A percentile compares a stretch with the other conserved stretches of the same genome.
Evolutionary conservation across 2,329 filamentous ascomycete species (phyloP).

Genomic region (Anthostomella pinea): DNA sequence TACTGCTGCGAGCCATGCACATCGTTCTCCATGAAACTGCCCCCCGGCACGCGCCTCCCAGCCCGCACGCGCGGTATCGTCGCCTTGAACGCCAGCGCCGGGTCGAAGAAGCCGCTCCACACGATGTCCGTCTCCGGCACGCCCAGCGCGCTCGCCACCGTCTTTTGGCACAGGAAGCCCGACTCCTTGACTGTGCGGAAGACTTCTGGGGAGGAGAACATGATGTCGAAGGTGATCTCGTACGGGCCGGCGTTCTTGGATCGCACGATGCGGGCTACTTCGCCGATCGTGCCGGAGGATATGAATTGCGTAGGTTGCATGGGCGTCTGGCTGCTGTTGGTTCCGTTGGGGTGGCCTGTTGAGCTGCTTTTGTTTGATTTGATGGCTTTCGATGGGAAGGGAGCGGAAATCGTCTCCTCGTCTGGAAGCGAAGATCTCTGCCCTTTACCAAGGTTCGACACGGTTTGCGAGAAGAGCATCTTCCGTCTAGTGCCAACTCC

Average conservation of each 20-base stretch:
- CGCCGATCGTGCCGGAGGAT: slow-evolving; percentile 18
- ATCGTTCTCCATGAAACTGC: slow-evolving; percentile 32
- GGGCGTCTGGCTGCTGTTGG: too few relatives aligned
- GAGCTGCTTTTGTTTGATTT: neutral
- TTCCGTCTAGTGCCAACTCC: neutral
- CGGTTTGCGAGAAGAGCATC: slow-evolving; percentile 13
- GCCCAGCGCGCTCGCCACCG: slow-evolving; percentile 32
- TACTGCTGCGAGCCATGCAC: slow-evolving; percentile 31
- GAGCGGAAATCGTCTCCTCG: neutral
- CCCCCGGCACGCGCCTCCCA: slow-evolving; percentile 18
- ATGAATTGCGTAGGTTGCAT: too few relatives aligned
- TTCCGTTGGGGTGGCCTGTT: too few relatives aligned
- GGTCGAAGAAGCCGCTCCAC: slow-evolving; percentile 42
- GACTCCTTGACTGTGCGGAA: slow-evolving; percentile 37
- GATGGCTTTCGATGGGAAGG: neutral
- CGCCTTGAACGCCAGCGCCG: slow-evolving; percentile 45
- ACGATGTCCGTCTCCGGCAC: slow-evolving; percentile 30
- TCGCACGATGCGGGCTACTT: slow-evolving; percentile 41
- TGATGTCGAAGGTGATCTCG: slow-evolving; percentile 51
- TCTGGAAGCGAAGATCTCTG: neutral
- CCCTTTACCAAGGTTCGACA: slow-evolving; percentile 13
- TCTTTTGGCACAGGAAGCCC: slow-evolving; percentile 33
- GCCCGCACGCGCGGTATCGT: slow-evolving; percentile 34
- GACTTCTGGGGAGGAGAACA: slow-evolving; percentile 37
- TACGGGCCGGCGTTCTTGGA: slow-evolving; percentile 52